Evolutionary conservation across 208 protist genomes (phyloP).

Genomic region (Trypanosomatidae sp.): DNA sequence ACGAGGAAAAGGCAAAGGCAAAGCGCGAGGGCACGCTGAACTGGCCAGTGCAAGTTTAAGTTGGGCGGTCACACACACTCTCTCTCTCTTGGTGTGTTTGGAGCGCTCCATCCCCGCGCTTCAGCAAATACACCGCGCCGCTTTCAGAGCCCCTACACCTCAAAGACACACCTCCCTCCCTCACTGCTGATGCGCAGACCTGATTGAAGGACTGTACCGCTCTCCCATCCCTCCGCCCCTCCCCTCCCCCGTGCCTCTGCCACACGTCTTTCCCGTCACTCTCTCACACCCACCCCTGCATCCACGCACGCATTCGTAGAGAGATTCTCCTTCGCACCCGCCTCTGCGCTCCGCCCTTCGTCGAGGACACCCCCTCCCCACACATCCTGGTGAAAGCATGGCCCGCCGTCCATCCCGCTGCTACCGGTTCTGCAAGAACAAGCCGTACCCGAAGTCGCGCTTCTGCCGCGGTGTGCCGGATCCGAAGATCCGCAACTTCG

Average conservation of each 20-base stretch:
- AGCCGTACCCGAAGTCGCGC: too few species aligned
- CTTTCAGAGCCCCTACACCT: background rate
- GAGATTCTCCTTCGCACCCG: slow-evolving; percentile 57
- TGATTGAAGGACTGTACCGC: too few species aligned
- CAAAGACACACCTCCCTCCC: background rate
- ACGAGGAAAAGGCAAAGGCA: background rate
- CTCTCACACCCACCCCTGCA: background rate
- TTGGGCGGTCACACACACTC: background rate
- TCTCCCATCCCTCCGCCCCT: background rate
- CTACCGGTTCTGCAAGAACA: too few species aligned
- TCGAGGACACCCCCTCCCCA: slow-evolving; percentile 71
- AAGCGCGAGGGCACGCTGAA: background rate
- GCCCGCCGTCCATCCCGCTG: too few species aligned
- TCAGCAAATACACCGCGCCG: background rate
- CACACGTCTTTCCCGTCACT: background rate
- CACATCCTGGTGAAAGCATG: too few species aligned
- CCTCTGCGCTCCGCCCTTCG: slow-evolving; percentile 52
- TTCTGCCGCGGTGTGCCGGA: too few species aligned
- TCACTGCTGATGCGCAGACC: background rate
- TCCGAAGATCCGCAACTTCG: too few species aligned
- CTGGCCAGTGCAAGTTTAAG: background rate
- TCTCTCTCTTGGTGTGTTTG: background rate
- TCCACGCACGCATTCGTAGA: background rate
- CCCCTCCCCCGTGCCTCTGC: background rate
- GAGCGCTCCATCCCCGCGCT: background rate